Base-by-base conservation (phyloP, 2,329 filamentous ascomycete species). In the Arthrocladium fulminans region DNA sequence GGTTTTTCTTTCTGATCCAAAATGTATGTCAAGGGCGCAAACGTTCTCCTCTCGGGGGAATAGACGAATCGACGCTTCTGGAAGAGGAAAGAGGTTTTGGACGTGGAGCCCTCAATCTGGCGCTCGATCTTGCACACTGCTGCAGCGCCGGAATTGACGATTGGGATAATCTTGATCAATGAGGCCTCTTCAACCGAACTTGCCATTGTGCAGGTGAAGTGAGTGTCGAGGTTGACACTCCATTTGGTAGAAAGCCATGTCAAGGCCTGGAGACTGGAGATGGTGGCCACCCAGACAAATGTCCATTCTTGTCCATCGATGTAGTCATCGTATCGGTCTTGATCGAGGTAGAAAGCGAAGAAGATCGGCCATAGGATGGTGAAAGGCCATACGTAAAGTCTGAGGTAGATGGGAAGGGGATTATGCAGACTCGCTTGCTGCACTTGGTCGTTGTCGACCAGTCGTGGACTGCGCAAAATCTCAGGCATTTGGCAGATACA, bases 261-360 rank as follows among this genome's bases (percentile, higher is more conserved):
- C 55, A 98, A 76, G 55, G 86, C 82, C 72, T 98, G 94, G 49
- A 84, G 62, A 9, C 89, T 95, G 65, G 94, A 75, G 63, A 98
- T 96, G 57, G 81, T 77, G 60, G 86, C 90, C 57, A 84, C 79
- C 82, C 87, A 98, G 54, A 98, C 87, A 65, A 95, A 94, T 1
- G 94, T 97, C 90, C 92, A 98, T 74, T 98, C 92, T 59, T 85
- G 82, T n/a, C 84, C 89, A 60, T 85, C 80, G 56, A 98, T 94
- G 72, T 97, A 83, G 63, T 83, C 84, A 57, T 94, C 84, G 68
- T 98, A 98, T 57, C 86, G 81, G 47, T 88, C 83, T 53, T 81
- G 75, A 19, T 81, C 84, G 47, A 94, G 80, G 66, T 95, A 97
- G 67, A 89, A 81, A 65, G 86, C 80, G 56, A 95, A 79, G 69